These are phyloP conservation scores for Combretum micranthum DNA, from an alignment of 345 rosid genomes.

Conservation along the genomic window DNA sequence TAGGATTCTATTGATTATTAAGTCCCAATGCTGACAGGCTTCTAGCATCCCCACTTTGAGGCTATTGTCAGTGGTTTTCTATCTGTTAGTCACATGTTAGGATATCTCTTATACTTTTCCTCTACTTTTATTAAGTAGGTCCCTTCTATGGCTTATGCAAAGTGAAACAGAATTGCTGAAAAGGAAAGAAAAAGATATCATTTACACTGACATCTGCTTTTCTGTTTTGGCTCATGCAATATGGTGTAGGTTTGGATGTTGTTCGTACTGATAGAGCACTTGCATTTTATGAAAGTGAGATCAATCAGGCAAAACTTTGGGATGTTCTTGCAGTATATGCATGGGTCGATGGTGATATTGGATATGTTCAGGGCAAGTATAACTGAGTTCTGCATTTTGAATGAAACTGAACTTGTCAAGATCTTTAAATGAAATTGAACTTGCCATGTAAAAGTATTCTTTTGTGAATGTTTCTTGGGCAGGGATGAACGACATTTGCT, in stretches of 20 bases:
- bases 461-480: slow-evolving; percentile 14
- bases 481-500: slow-evolving; percentile 98
- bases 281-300: slow-evolving; percentile 60
- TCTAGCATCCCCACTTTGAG: too few relatives aligned
- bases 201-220: neutral
- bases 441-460: neutral
- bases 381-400: neutral
- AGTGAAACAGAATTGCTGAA: slow-evolving; percentile 3
- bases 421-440: neutral
- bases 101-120: too few relatives aligned
- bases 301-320: slow-evolving; percentile 79
- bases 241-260: slow-evolving; percentile 80
- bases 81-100: too few relatives aligned
- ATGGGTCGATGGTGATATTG: slow-evolving; percentile 83
- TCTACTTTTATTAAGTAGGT: too few relatives aligned
- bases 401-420: neutral
- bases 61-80: too few relatives aligned
- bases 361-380: slow-evolving; percentile 75
- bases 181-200: neutral
- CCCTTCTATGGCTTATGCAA: too few relatives aligned
- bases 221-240: neutral
- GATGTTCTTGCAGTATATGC: slow-evolving; percentile 79
- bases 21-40: too few relatives aligned
- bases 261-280: slow-evolving; percentile 83
- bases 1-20: too few relatives aligned